Conservation (phyloP, 192 early-diverging fungal species). For the Cetraspora pellucida region DNA sequence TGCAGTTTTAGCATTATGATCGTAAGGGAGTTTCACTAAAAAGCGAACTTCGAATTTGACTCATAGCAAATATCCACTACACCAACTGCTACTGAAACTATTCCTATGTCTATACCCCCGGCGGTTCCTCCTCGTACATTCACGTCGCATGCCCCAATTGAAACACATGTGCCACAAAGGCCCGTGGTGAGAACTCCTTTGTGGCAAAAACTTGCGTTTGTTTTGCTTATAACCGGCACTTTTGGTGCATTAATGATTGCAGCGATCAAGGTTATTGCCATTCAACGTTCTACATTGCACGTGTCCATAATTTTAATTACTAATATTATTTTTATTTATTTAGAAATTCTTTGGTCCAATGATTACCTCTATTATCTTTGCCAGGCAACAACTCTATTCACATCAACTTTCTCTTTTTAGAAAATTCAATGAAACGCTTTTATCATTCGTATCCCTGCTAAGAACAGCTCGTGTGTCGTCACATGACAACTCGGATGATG, state of each 20-base stretch:
- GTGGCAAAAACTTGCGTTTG: neutral
- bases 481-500: neutral
- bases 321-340: conserved; percentile 6
- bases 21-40: neutral
- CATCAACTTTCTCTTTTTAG: conserved; percentile 26
- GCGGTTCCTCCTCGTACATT: conserved; percentile 26
- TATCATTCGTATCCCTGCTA: neutral
- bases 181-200: neutral
- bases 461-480: neutral
- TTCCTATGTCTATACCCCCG: neutral
- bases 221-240: conserved; percentile 12
- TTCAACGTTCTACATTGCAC: neutral
- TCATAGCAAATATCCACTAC: neutral
- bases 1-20: neutral
- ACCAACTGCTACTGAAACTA: neutral
- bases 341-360: conserved; percentile 24
- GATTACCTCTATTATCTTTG: neutral
- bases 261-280: neutral
- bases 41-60: neutral
- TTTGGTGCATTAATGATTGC: neutral
- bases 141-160: no score
- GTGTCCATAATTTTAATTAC: neutral
- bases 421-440: conserved; percentile 22
- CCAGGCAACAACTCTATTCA: conserved; percentile 23
- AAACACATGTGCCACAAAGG: neutral